Percentiles rank a stretch among this genome's conserved stretches.
Evolutionary conservation across 192 early-diverging fungal genomes (phyloP).

Genomic region (Backusella circina): DNA sequence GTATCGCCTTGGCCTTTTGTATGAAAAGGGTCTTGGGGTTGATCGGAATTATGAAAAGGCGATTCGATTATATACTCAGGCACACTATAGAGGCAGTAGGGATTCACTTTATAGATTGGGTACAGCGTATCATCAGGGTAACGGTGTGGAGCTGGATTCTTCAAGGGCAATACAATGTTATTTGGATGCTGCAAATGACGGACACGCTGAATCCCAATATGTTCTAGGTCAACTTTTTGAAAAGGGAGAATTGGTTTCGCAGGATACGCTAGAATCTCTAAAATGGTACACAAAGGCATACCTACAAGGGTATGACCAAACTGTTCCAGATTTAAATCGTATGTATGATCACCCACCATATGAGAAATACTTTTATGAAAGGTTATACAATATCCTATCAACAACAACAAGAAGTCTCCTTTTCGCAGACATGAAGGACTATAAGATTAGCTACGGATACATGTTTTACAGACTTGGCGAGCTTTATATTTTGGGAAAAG

Average conservation of each 20-base stretch:
- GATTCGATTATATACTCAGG: neutral
- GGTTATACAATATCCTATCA: too few species aligned
- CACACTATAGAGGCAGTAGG: neutral
- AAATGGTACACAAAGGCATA: neutral
- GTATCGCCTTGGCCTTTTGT: neutral
- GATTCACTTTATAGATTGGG: neutral
- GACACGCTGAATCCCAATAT: neutral
- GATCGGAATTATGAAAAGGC: neutral
- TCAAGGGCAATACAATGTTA: neutral
- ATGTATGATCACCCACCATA: neutral
- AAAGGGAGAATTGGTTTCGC: neutral
- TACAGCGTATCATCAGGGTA: neutral
- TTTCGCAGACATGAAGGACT: neutral
- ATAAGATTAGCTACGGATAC: neutral
- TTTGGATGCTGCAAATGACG: neutral
- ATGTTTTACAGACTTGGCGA: too few species aligned
- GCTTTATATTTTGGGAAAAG: too few species aligned
- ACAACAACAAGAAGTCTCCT: neutral
- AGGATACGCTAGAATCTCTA: neutral
- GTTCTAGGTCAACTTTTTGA: neutral
- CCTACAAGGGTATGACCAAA: neutral
- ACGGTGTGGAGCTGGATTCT: neutral
- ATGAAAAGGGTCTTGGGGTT: neutral
- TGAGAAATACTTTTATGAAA: neutral
- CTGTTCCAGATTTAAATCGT: neutral